phyloP scores from a whole-genome alignment of 345 rosid species.

The Aquilaria yunnanensis region DNA sequence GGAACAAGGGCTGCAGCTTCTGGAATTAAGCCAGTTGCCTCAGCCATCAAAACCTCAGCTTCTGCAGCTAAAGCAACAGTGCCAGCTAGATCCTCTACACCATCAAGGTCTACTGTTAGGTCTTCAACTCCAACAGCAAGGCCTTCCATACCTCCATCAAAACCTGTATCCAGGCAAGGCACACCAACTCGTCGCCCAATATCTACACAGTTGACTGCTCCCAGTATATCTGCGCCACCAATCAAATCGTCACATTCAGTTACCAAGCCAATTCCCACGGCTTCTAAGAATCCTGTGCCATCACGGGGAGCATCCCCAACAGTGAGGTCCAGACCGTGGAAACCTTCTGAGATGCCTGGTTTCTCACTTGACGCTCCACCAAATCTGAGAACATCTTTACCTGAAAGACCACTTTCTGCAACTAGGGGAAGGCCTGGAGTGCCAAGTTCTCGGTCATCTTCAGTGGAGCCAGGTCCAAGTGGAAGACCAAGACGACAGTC shows the following conservation, averaged over 20 bases:
- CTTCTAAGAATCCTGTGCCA: slow-evolving; percentile 41
- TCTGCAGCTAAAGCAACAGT: slow-evolving; percentile 43
- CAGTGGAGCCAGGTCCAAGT: slow-evolving; percentile 64
- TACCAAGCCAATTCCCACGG: slow-evolving; percentile 29
- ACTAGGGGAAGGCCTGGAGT: slow-evolving; percentile 95
- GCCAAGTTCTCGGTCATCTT: slow-evolving; percentile 82
- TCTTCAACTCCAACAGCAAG: slow-evolving; percentile 91
- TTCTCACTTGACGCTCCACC: slow-evolving; percentile 94
- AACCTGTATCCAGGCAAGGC: slow-evolving; percentile 64
- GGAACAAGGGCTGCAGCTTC: slow-evolving; percentile 13
- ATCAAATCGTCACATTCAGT: slow-evolving; percentile 38
- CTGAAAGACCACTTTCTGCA: slow-evolving; percentile 91
- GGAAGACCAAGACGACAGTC: slow-evolving; percentile 84
- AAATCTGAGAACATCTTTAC: slow-evolving; percentile 79
- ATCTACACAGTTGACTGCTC: slow-evolving; percentile 46
- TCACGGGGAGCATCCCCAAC: slow-evolving; percentile 82
- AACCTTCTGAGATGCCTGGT: slow-evolving; percentile 99
- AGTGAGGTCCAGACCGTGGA: slow-evolving; percentile 84
- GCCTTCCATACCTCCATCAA: slow-evolving; percentile 60
- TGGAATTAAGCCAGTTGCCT: slow-evolving; percentile 31
- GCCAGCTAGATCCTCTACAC: slow-evolving; percentile 80
- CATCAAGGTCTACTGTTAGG: slow-evolving; percentile 68
- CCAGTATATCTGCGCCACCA: slow-evolving; percentile 43
- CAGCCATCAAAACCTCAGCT: slow-evolving; percentile 26
- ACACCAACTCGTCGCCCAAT: slow-evolving; percentile 81